A percentile compares a stretch with the other conserved stretches of the same genome.
Evolutionary conservation across 352 stramenopile genomes (phyloP).

Genomic region (Phytophthora parvispora): DNA sequence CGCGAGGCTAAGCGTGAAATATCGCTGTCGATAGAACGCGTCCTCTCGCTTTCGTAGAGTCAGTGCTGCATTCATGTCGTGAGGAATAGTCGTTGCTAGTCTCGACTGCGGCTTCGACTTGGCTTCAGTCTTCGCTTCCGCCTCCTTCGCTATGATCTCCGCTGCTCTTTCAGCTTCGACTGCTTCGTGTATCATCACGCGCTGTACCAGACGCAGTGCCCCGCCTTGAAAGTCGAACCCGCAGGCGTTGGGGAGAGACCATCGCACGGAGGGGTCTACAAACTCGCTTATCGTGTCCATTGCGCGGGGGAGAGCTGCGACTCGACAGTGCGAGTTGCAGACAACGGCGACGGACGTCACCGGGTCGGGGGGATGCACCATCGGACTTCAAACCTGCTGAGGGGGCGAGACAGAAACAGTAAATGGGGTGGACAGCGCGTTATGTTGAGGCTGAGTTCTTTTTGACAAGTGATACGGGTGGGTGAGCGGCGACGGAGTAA

Average conservation of each 20-base stretch:
- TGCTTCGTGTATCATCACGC: slow-evolving; percentile 29
- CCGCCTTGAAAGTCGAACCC: slow-evolving; percentile 28
- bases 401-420: slow-evolving; percentile 19
- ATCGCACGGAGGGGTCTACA: slow-evolving; percentile 37
- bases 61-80: slow-evolving; percentile 20
- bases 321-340: slow-evolving; percentile 25
- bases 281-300: slow-evolving; percentile 45
- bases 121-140: slow-evolving; percentile 5
- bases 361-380: slow-evolving; percentile 33
- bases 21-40: slow-evolving; percentile 32
- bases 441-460: slow-evolving; percentile 24
- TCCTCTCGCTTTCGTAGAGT: slow-evolving; percentile 21
- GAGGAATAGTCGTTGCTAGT: slow-evolving; percentile 2
- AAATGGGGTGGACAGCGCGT: slow-evolving; percentile 18
- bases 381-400: slow-evolving; percentile 15
- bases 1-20: slow-evolving; percentile 38
- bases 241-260: slow-evolving; percentile 39
- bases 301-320: slow-evolving; percentile 34
- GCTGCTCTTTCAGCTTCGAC: slow-evolving; percentile 22
- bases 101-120: slow-evolving; percentile 10
- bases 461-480: slow-evolving; percentile 31
- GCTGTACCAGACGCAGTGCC: slow-evolving; percentile 29
- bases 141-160: slow-evolving; percentile 16
- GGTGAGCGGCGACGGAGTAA: slow-evolving; percentile 12
- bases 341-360: slow-evolving; percentile 27